Conservation (phyloP, 495 filamentous ascomycete species). For the Hapsidospora chrysogenum region DNA sequence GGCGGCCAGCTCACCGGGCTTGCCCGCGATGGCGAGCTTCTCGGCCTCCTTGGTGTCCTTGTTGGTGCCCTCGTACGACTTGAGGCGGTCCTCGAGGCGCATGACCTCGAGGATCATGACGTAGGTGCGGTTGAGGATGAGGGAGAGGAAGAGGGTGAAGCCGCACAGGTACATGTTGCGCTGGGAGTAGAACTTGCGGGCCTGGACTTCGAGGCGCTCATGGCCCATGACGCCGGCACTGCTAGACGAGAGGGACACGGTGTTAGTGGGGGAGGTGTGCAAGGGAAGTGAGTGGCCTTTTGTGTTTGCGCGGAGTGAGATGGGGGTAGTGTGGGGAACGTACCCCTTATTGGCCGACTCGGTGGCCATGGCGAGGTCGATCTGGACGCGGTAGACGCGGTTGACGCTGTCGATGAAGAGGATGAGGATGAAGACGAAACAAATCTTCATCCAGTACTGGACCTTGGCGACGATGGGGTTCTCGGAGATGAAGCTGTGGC, state of each 20-base stretch:
- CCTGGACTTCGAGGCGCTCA: conserved; percentile 95
- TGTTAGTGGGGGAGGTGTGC: no score
- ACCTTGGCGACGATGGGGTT: conserved; percentile 45
- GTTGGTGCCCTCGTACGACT: conserved; percentile 65
- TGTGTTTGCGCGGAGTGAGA: no score
- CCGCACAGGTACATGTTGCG: conserved; percentile 99
- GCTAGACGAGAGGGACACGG: no score
- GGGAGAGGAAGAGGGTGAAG: conserved; percentile 95
- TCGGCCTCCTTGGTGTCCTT: conserved; percentile 58
- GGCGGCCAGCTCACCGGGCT: conserved; percentile 37
- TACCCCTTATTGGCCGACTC: conserved; percentile 15
- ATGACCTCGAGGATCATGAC: conserved; percentile 90
- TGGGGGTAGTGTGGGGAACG: conserved; percentile 8
- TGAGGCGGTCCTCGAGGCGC: conserved; percentile 83
- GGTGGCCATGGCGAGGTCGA: conserved; percentile 52
- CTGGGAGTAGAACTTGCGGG: conserved; percentile 99
- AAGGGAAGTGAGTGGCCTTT: no score
- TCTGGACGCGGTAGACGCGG: conserved; percentile 90
- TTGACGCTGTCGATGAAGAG: conserved; percentile 98
- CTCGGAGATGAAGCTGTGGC: conserved; percentile 53
- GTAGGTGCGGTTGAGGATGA: conserved; percentile 98
- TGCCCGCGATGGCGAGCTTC: conserved; percentile 56
- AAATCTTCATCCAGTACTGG: conserved; percentile 55
- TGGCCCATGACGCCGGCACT: conserved; percentile 62
- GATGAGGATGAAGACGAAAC: conserved; percentile 95